Conservation (phyloP, 2,329 filamentous ascomycete species). For the Nigrospora oryzae region DNA sequence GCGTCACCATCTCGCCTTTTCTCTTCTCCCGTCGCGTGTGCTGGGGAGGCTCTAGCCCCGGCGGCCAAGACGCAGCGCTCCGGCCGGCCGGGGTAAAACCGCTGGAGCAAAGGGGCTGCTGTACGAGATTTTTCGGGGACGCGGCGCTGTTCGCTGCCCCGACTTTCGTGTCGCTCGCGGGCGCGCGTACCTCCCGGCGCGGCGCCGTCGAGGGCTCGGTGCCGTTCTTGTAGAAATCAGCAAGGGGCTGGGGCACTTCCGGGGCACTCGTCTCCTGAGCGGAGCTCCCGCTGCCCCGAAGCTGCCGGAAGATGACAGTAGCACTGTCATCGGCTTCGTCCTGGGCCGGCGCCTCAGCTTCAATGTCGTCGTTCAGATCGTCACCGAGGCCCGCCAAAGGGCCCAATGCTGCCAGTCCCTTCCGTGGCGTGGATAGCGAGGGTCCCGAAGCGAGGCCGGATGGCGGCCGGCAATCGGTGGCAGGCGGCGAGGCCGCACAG, state of each 20-base stretch:
- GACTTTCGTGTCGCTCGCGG: too few relatives aligned
- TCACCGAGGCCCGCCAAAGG: constrained; percentile 7
- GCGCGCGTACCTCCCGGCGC: too few relatives aligned
- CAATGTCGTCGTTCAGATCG: constrained; percentile 13
- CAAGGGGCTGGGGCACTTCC: too few relatives aligned
- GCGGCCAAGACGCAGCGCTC: constrained; percentile 9
- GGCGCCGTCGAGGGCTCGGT: too few relatives aligned
- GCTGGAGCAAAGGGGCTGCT: constrained; percentile 3
- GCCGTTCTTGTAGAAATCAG: too few relatives aligned
- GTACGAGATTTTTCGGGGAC: not conserved
- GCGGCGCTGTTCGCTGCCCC: too few relatives aligned
- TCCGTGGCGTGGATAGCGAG: constrained; percentile 30
- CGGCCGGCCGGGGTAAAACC: constrained; percentile 18
- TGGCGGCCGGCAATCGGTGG: not conserved
- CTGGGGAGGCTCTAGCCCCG: too few relatives aligned
- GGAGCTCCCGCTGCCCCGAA: too few relatives aligned
- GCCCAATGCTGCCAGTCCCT: constrained; percentile 12
- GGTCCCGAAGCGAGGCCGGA: constrained; percentile 16
- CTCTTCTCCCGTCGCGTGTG: too few relatives aligned
- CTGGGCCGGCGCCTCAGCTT: constrained; percentile 3
- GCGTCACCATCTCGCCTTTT: too few relatives aligned
- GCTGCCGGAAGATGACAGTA: too few relatives aligned
- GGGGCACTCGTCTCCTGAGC: too few relatives aligned
- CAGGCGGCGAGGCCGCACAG: constrained; percentile 6
- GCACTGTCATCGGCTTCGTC: constrained; percentile 6